phyloP scores from a whole-genome alignment of 495 filamentous ascomycete genomes.

The Penicillium ucsense region DNA sequence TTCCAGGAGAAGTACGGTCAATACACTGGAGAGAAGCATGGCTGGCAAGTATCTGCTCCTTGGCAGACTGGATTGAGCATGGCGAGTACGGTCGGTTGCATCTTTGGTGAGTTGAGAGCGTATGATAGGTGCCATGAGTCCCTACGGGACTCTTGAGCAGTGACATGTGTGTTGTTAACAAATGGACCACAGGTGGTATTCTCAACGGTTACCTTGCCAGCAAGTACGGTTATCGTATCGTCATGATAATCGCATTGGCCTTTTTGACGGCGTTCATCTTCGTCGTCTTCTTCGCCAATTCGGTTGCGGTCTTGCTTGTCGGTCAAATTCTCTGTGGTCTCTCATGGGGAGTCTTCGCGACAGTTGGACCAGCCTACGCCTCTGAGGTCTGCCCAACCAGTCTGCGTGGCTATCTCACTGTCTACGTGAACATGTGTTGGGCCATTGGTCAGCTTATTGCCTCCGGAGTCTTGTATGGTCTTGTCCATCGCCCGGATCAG shows the following conservation, averaged over 20 bases:
- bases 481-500: slow-evolving; percentile 23
- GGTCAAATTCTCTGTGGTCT: slow-evolving; percentile 38
- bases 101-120: slow-evolving; percentile 16
- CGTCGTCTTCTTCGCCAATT: slow-evolving; percentile 43
- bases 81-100: slow-evolving; percentile 23
- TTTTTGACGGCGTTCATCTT: slow-evolving; percentile 42
- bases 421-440: slow-evolving; percentile 58
- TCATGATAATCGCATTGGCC: slow-evolving; percentile 32
- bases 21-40: slow-evolving; percentile 8
- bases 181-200: slow-evolving; percentile 12
- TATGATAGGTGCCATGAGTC: background rate
- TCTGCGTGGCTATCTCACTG: slow-evolving; percentile 46
- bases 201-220: slow-evolving; percentile 38
- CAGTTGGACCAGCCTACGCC: slow-evolving; percentile 51
- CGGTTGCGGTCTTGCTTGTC: slow-evolving; percentile 29
- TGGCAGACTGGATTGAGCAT: slow-evolving; percentile 30
- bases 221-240: slow-evolving; percentile 34
- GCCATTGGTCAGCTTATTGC: slow-evolving; percentile 55
- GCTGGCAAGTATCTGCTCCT: slow-evolving; percentile 22
- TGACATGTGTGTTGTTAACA: background rate
- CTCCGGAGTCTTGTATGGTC: slow-evolving; percentile 44
- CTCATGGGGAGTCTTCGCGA: slow-evolving; percentile 44
- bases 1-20: slow-evolving; percentile 32
- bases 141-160: background rate
- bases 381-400: slow-evolving; percentile 52